phyloP scores from a whole-genome alignment of 2,329 filamentous ascomycete genomes.

The Diaporthe capsici region DNA sequence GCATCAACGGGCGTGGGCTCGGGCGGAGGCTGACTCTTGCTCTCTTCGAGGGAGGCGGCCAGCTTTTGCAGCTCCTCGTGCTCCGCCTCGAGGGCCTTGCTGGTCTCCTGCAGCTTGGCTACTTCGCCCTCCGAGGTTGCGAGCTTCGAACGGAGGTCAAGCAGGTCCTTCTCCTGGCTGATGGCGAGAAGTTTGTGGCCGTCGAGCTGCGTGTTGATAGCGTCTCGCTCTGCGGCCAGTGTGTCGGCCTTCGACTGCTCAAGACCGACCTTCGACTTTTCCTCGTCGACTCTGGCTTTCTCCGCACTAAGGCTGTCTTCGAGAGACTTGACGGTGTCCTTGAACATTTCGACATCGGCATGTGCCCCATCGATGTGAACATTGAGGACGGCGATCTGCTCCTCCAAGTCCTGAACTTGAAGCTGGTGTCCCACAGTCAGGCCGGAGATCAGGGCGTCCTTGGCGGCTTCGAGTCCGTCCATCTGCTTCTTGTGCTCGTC shows the following conservation, averaged over 20 bases:
- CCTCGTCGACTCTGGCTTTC: constrained; percentile 21
- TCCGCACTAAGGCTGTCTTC: constrained; percentile 19
- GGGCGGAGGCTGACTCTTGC: neutral
- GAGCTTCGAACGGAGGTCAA: constrained; percentile 35
- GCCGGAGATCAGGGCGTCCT: constrained; percentile 17
- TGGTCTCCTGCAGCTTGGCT: constrained; percentile 36
- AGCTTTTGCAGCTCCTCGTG: constrained; percentile 38
- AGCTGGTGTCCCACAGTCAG: constrained; percentile 32
- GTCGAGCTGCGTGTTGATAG: constrained; percentile 33
- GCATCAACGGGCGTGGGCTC: neutral
- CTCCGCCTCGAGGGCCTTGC: constrained; percentile 40
- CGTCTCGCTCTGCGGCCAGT: constrained; percentile 35
- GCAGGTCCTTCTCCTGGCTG: constrained; percentile 38
- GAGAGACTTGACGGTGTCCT: constrained; percentile 19
- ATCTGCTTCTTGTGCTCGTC: constrained; percentile 37
- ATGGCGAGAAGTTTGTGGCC: constrained; percentile 33
- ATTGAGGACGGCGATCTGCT: constrained; percentile 36
- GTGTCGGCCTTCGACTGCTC: constrained; percentile 5
- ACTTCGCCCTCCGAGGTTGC: constrained; percentile 33
- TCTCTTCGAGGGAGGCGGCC: constrained; percentile 28
- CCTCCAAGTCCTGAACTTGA: constrained; percentile 36
- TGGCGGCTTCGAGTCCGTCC: constrained; percentile 34
- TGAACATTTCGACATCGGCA: constrained; percentile 34
- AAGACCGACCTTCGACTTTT: constrained; percentile 18
- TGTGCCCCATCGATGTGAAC: constrained; percentile 40